These are phyloP conservation scores for Aspergillus melleus DNA, from an alignment of 2,329 filamentous ascomycete genomes.

Conservation along the genomic window DNA sequence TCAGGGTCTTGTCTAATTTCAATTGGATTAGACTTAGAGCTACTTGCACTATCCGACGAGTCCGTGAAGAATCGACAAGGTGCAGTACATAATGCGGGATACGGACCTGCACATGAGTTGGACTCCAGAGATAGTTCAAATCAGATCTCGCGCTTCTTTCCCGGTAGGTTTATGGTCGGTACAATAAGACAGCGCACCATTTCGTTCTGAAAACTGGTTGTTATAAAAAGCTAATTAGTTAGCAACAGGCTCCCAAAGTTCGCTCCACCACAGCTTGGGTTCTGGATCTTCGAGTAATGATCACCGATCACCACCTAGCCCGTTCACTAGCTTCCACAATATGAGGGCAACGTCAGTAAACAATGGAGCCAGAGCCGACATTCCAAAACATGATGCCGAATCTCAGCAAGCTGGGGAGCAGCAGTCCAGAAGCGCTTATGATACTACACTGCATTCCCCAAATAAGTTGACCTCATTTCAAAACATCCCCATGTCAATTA, in stretches of 20 bases:
- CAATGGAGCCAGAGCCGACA: background rate
- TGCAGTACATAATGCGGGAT: slow-evolving; percentile 1
- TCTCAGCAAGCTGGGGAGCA: background rate
- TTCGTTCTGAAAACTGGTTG: background rate
- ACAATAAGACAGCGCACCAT: background rate
- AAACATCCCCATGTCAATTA: slow-evolving; percentile 41
- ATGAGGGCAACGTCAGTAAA: slow-evolving; percentile 7
- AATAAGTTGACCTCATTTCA: slow-evolving; percentile 16
- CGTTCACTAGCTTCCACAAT: slow-evolving; percentile 27
- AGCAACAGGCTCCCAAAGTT: slow-evolving; percentile 20
- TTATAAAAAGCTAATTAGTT: background rate
- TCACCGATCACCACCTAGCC: slow-evolving; percentile 31
- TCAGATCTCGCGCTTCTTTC: slow-evolving; percentile 31
- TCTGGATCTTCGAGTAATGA: slow-evolving; percentile 31
- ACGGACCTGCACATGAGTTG: background rate
- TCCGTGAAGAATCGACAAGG: slow-evolving; percentile 8
- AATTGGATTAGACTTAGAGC: slow-evolving; percentile 33
- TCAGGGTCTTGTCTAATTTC: background rate
- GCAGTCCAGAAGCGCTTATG: background rate
- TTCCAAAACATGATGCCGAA: background rate
- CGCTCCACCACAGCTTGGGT: slow-evolving; percentile 21
- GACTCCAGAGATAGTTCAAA: slow-evolving; percentile 1
- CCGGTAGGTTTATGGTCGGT: slow-evolving; percentile 22
- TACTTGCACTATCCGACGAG: slow-evolving; percentile 35
- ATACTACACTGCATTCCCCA: background rate